A percentile compares a stretch with the other conserved stretches of the same genome.
Evolutionary conservation across 208 protist genomes (phyloP).

Genomic region (Leishmania gerbilli): DNA sequence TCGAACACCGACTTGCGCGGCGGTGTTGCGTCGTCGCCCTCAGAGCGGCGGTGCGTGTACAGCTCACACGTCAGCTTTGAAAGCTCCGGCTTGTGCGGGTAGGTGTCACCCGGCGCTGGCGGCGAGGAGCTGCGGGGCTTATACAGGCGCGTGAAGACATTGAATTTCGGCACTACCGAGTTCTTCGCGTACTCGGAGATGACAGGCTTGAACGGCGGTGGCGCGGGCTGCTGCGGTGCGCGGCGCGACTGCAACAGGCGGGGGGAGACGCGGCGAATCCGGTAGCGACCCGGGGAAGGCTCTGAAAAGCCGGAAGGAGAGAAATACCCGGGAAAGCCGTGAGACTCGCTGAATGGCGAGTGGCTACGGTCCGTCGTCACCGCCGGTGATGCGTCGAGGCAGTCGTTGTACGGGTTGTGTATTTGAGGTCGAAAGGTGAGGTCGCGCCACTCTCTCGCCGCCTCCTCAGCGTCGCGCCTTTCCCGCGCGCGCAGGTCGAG

Average conservation of each 20-base stretch:
- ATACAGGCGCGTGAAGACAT: constrained; percentile 41
- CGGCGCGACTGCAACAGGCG: constrained; percentile 24
- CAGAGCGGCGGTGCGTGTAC: background rate
- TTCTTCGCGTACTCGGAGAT: constrained; percentile 30
- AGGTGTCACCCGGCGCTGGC: background rate
- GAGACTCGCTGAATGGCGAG: constrained; percentile 10
- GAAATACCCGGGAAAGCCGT: constrained; percentile 5
- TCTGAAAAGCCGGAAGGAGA: constrained; percentile 19
- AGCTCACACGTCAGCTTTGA: constrained; percentile 27
- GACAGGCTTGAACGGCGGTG: constrained; percentile 25
- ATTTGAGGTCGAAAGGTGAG: constrained; percentile 59
- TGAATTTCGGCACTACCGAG: constrained; percentile 12
- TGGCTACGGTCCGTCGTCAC: constrained; percentile 22
- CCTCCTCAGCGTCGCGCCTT: constrained; percentile 51
- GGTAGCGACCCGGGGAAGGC: constrained; percentile 22
- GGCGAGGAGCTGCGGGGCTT: constrained; percentile 14
- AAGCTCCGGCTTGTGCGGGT: constrained; percentile 26
- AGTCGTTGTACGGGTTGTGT: constrained; percentile 16
- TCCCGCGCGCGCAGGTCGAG: constrained; percentile 60
- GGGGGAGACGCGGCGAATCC: constrained; percentile 16
- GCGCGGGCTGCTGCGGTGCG: constrained; percentile 10
- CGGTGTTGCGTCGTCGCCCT: background rate
- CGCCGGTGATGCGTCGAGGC: background rate
- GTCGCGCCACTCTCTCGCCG: constrained; percentile 49
- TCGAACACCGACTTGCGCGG: constrained; percentile 35